A percentile compares a stretch with the other conserved stretches of the same genome.
These are phyloP conservation scores for Aspergillus sojae DNA, from an alignment of 2,329 filamentous ascomycete genomes.

Conservation along the genomic window DNA sequence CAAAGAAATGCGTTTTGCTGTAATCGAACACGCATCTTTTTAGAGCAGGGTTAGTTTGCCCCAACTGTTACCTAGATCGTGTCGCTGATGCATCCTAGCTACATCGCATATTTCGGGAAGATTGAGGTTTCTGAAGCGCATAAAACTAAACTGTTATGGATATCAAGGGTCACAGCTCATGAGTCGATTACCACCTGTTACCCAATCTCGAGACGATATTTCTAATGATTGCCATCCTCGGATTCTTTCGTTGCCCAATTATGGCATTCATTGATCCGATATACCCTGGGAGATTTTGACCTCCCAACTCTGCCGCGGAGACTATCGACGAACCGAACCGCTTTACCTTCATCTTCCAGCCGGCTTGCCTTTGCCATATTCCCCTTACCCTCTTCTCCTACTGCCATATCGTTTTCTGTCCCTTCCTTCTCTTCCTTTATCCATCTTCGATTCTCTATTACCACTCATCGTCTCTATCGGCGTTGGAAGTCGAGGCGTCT, in stretches of 20 bases:
- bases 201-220: conserved; percentile 6
- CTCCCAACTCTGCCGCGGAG: conserved; percentile 10
- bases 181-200: conserved; percentile 6
- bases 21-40: conserved; percentile 42
- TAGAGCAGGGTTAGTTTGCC: conserved; percentile 15
- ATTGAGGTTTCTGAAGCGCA: conserved; percentile 7
- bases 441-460: conserved; percentile 28
- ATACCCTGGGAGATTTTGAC: conserved; percentile 9
- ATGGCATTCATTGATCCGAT: conserved; percentile 12
- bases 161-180: conserved; percentile 3
- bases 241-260: conserved; percentile 1
- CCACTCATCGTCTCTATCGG: conserved; percentile 38
- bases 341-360: conserved; percentile 14
- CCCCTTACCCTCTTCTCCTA: conserved; percentile 2
- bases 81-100: conserved; percentile 8
- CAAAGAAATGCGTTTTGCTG: conserved; percentile 71
- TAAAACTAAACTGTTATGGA: conserved; percentile 2
- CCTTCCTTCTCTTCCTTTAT: conserved; percentile 19
- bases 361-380: conserved; percentile 8
- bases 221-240: conserved; percentile 9
- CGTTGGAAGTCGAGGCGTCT: conserved; percentile 44
- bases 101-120: conserved; percentile 6
- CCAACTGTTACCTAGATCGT: background rate
- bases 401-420: conserved; percentile 9
- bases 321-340: conserved; percentile 6